Evolutionary conservation across 2,329 filamentous ascomycete genomes (phyloP), one percentile per base, ranked within the genome.

Genomic region (Sordariomycetes sp.): DNA sequence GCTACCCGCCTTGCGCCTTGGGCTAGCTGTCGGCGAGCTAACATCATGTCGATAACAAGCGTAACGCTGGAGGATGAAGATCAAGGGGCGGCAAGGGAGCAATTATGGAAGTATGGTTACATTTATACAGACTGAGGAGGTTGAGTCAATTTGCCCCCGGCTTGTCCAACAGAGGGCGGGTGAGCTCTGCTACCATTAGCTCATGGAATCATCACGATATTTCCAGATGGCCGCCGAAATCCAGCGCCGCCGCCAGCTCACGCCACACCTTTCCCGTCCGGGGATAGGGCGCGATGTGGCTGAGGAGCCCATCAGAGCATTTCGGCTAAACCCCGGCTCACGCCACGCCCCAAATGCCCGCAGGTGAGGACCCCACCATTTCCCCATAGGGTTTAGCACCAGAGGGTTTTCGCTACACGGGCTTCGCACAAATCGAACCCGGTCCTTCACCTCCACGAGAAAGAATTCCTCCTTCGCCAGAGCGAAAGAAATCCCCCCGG

Each of bases 11-110:
- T 64, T 70, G 70, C 59, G 70, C 69, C 50, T 66, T 64, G 57
- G 70, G 63, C 58, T 5, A 74, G 58, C 62, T 74, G 71, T 60
- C 65, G 68, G 62, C 72, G 68, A 45, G 72, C 69, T 67, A 74
- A 72, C 73, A 75, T 74, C 53, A 55, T 67, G 60, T 50, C 45
- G 45, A 22, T 50, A 12, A 20, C 10, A 22, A 50, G 22, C 22
- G n/a, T 6, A 50, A 50, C 12, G 45, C n/a, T 50, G 17, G 42
- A 17, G 22, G 42, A 42, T 13, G 39, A 6, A n/a, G 39, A n/a
- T 7, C n/a, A 39, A 10, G 36, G 36, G 36, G 13, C 12, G 5
- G 45, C 45, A n/a, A 50, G 10, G 22, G 45, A 20, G 22, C 45
- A 50, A 50, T 50, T 10, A 24, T 24, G 45, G 20, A 3, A 22